Evolutionary conservation across 805 yeast species (phyloP), one percentile per base, ranked within the genome.

Genomic region (Danielozyma ontarioensis): DNA sequence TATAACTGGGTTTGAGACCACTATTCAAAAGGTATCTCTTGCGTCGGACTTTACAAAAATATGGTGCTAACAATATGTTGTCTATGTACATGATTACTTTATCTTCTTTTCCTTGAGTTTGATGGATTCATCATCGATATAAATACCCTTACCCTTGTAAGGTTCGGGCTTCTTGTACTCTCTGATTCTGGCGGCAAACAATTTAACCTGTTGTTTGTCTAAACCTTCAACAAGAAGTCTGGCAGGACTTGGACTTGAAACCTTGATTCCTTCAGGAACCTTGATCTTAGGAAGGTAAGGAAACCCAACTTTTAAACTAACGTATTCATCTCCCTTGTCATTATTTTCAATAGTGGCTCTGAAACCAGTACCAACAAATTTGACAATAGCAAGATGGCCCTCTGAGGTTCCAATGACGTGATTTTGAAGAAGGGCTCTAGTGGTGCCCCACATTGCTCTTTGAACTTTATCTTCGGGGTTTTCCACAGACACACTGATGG

Each of bases 71-170:
- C n/a, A n/a, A n/a, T n/a, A n/a, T n/a, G n/a, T n/a, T n/a, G n/a
- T 19, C 22, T 19, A 19, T 19, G 26, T 33, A 29, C 37, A 35
- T n/a, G n/a, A n/a, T 56, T 73, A 90, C 79, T 93, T 90, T 59
- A 90, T 85, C 74, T 88, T 90, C 74, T 86, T 86, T 48, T 82
- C 86, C 74, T 93, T 93, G 54, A 90, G 70, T 56, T 78, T 80
- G 59, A 93, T 83, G 31, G 94, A 87, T 68, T 93, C 97, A 52
- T 79, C 83, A 59, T 89, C 84, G 32, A 93, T 82, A 56, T 83
- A 93, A 31, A 93, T 83, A 54, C 99, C 99, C 50, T 94, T 94
- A 56, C 98, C 98, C 67, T 93, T 93, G 62, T 93, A 93, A 25
- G 97, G 97, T 66, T 93, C 99, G 29, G 99, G 99, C 40, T 95